Evolutionary conservation across 1,284 basidiomycete species (phyloP), one percentile per base, ranked within the genome.

Genomic region (Phylloboletellus chloephorus): DNA sequence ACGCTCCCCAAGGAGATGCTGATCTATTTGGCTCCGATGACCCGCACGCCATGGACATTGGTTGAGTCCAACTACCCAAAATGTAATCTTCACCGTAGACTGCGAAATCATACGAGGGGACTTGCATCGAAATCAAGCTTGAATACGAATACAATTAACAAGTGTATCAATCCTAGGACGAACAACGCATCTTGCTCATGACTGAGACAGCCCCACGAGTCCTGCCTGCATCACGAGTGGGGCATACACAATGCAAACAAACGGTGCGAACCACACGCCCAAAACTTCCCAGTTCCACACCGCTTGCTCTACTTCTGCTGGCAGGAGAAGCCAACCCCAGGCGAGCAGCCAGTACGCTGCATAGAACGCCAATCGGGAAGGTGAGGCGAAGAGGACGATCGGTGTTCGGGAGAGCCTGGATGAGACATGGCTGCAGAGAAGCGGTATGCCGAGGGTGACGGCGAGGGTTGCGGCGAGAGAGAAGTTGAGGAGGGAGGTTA

Each of bases 401-500:
- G 36, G 24, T 17, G 47, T 22, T 41, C 3, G 6, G 67, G 21
- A 74, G 1, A 26, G 22, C 5, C 15, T 11, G 31, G 67, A 31
- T 1, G 25, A 8, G 36, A 33, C 21, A 28, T 23, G 61, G 15
- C 67, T 63, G 4, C 72, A 71, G 13, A 75, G 69, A 43, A 84
- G 69, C 20, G 81, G 79, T 40, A 82, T 47, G 21, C 79, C 79
- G 10, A 86, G 71, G 8, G 76, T 51, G 25, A 80, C 60, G 0
- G 83, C 79, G 7, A 91, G 72, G 7, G 73, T 62, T 21, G 82
- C 78, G 0, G 90, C 84, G 13, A 94, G 78, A 4, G 88, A 89
- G 64, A 92, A 94, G 63, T 95, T 96, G 56, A 94, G 78, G 46
- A 94, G 82, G 4, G 88, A 84, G 13, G 79, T 81, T 33, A 88